Base-by-base conservation (phyloP, 208 protist genomes). In the Crithidia acanthocephali region DNA sequence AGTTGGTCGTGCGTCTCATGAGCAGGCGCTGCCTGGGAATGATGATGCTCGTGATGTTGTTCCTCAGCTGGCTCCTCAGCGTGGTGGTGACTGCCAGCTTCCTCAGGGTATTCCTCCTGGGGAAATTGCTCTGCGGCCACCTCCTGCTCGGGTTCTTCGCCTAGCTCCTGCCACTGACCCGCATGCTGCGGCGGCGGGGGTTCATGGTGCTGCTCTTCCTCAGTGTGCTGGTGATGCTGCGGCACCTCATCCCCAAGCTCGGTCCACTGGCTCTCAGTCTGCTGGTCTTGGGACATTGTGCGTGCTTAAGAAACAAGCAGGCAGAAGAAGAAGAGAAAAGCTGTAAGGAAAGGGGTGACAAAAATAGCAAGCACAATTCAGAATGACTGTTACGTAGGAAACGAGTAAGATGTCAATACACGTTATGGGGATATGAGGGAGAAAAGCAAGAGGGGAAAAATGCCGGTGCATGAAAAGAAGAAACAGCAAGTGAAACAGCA, bases 91-190 rank as follows among this genome's bases (percentile, higher is more conserved):
- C 35, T 20, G 56, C 8, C 28, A 28, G 56, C 56, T 61, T 61
- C 56, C 35, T 61, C 56, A 61, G 56, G 56, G 35, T 61, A 61
- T 28, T 2, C 56, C 30, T 61, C 56, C 35, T 42, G 35, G 28
- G 35, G 56, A 61, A 11, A 33, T 10, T 32, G 27, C 33, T n/a
- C 35, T 25, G 30, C 30, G 56, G 30, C 35, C 35, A 25, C 56
- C 35, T 2, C 56, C 56, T 42, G 56, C 35, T 42, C 33, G 8
- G 30, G 5, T 16, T 61, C 56, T 7, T 61, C 56, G 2, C 28
- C 56, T 18, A 63, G n/a, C 44, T 63, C 55, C 57, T 62, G 66
- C 52, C 52, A 56, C 40, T 70, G n/a, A 37, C 16, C 33, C 3
- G 44, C 22, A 32, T 55, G 23, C 45, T 61, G 33, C 35, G 10